Conservation (phyloP, 345 rosid genomes). For the Brassica rapa region DNA sequence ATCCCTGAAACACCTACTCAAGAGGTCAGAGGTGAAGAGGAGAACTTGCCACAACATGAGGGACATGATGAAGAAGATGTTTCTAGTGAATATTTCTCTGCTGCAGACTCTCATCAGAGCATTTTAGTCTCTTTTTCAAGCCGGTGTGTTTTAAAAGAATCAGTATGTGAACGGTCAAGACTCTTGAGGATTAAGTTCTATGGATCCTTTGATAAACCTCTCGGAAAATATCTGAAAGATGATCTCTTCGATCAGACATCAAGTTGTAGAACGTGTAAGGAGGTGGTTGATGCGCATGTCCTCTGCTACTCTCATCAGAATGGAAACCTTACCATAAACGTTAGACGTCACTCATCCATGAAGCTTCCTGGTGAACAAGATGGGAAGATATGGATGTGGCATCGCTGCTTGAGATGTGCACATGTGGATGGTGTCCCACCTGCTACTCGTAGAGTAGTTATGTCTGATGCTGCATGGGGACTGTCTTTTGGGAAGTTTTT, state of each 20-base stretch:
- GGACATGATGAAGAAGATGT: slow-evolving; percentile 52
- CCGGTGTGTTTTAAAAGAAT: slow-evolving; percentile 73
- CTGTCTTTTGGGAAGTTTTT: slow-evolving; percentile 97
- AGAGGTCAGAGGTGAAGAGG: slow-evolving; percentile 46
- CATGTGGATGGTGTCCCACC: slow-evolving; percentile 91
- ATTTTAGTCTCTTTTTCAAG: slow-evolving; percentile 91
- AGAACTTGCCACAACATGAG: slow-evolving; percentile 43
- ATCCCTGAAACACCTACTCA: slow-evolving; percentile 42
- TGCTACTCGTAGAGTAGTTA: slow-evolving; percentile 88
- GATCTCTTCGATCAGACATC: slow-evolving; percentile 83
- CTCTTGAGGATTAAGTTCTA: slow-evolving; percentile 91
- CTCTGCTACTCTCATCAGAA: slow-evolving; percentile 92
- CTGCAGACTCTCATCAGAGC: slow-evolving; percentile 86
- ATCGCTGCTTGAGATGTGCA: slow-evolving; percentile 89
- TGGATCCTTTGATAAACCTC: slow-evolving; percentile 94
- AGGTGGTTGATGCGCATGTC: slow-evolving; percentile 86
- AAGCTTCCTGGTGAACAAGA: slow-evolving; percentile 89
- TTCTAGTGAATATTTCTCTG: slow-evolving; percentile 71
- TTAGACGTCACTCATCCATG: slow-evolving; percentile 61
- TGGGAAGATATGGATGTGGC: slow-evolving; percentile 99
- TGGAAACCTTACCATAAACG: slow-evolving; percentile 95
- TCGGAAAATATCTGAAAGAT: slow-evolving; percentile 80
- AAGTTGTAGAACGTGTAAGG: slow-evolving; percentile 69
- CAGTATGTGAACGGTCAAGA: slow-evolving; percentile 92
- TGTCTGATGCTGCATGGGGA: slow-evolving; percentile 99